Conservation (phyloP, 202 grass and related monocot species). For the Tripidium arundinaceum region DNA sequence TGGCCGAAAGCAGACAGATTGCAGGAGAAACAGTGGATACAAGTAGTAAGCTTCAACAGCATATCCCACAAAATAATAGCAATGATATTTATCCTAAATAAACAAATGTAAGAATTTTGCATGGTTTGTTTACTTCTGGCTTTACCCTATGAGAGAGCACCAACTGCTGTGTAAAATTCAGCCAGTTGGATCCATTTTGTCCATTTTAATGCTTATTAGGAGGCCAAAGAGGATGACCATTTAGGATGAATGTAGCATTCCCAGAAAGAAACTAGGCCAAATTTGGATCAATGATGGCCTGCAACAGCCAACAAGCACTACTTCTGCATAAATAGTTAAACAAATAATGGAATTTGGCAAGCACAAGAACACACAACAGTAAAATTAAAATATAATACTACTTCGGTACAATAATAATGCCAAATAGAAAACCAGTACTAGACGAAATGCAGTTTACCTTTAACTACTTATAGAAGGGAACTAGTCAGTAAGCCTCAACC, state of each 20-base stretch:
- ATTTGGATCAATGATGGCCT: not conserved
- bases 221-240: not conserved
- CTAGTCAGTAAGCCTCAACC: conserved; percentile 71
- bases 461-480: conserved; percentile 22
- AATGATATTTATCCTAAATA: not conserved
- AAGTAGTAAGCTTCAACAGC: conserved; percentile 1
- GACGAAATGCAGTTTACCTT: no score
- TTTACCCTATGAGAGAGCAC: conserved; percentile 19
- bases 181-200: not conserved
- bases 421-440: conserved; percentile 15
- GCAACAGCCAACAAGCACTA: conserved; percentile 25
- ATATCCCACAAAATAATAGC: not conserved
- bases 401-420: conserved; percentile 1
- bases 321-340: conserved; percentile 16
- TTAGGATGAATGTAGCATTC: conserved; percentile 14
- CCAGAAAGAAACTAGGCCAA: not conserved
- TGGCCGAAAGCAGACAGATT: not conserved
- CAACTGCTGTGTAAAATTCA: not conserved
- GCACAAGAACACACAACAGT: not conserved
- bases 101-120: not conserved
- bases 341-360: conserved; percentile 3
- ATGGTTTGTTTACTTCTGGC: not conserved
- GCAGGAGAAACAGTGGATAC: not conserved
- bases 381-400: conserved; percentile 5
- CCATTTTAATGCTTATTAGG: conserved; percentile 4